Evolutionary conservation across 2,329 filamentous ascomycete species (phyloP), one percentile per base, ranked within the genome.

Genomic region (Byssothecium circinans): DNA sequence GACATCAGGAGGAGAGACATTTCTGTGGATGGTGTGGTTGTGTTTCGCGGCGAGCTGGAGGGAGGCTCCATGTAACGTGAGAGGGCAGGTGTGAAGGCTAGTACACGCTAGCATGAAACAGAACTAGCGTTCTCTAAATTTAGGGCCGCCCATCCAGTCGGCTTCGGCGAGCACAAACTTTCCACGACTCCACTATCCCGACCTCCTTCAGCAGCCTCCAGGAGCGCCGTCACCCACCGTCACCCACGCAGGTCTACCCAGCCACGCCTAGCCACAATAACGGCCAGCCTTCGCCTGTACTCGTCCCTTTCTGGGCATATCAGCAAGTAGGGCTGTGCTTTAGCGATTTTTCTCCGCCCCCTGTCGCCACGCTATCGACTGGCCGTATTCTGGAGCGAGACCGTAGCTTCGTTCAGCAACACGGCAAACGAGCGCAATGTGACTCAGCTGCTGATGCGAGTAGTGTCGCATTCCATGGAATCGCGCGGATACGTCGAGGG

Each of bases 311-410:
- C 8, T 33, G 40, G 27, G 12, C 44, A 40, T 29, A 23, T 29
- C 36, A 22, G 35, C 37, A 36, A 36, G 32, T 37, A 45, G 37
- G 49, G 44, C 49, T 45, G 41, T 44, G 43, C 30, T 34, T 39
- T 41, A 32, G n/a, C 48, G 34, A 27, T 11, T 18, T 22, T 34
- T 19, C 37, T 41, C 32, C 46, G 34, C 49, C 22, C 47, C 43
- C 53, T 51, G 46, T 50, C 45, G 14, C 15, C 49, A 51, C 63
- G 48, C 64, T 68, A 69, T 68, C 57, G 64, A 66, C 51, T 47
- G 52, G 54, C 60, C 65, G 65, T 67, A 64, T 65, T 61, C 55
- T 61, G n/a, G n/a, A n/a, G 47, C 43, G 61, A 15, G 44, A 45
- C 54, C 53, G 55, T 58, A 49, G 50, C 53, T 58, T 62, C 57